phyloP scores from a whole-genome alignment of 1,139 yeast genomes.

The Candida glucosophila region DNA sequence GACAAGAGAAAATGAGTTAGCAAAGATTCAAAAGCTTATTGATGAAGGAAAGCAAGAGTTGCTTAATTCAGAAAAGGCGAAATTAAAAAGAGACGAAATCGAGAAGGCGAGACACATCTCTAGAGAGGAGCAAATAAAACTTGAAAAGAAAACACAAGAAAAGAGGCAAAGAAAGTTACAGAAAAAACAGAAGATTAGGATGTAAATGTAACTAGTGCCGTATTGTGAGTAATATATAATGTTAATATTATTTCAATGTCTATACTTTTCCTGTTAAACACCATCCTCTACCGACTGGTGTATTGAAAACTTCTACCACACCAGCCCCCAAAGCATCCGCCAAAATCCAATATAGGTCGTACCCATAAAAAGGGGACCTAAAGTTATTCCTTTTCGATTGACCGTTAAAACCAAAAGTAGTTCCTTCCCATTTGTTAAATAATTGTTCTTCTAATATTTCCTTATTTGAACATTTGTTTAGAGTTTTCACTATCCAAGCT shows the following conservation, averaged over 20 bases:
- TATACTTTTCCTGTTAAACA: constrained; percentile 44
- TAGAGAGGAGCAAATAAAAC: constrained; percentile 67
- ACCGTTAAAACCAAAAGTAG: constrained; percentile 12
- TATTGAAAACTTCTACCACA: constrained; percentile 51
- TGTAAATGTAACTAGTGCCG: constrained; percentile 1
- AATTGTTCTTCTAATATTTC: constrained; percentile 48
- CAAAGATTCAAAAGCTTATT: constrained; percentile 48
- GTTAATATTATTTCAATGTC: constrained; percentile 21
- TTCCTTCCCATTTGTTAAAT: constrained; percentile 43
- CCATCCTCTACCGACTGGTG: constrained; percentile 71
- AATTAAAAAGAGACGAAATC: constrained; percentile 55
- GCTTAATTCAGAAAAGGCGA: constrained; percentile 58
- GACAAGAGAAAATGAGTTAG: constrained; percentile 62
- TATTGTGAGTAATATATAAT: constrained; percentile 1
- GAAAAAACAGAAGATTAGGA: constrained; percentile 25
- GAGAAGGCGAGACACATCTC: constrained; percentile 49
- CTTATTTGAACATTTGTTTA: constrained; percentile 36
- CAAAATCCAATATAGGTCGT: constrained; percentile 52
- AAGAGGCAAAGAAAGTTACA: constrained; percentile 34
- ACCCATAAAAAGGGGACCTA: constrained; percentile 53
- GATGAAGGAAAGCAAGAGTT: constrained; percentile 64
- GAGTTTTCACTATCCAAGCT: constrained; percentile 40
- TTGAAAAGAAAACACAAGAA: constrained; percentile 54
- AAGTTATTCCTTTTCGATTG: constrained; percentile 32
- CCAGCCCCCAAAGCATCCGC: constrained; percentile 69